These are phyloP conservation scores for Neoboletus subvelutipes DNA, from an alignment of 768 basidiomycete genomes.

Conservation along the genomic window DNA sequence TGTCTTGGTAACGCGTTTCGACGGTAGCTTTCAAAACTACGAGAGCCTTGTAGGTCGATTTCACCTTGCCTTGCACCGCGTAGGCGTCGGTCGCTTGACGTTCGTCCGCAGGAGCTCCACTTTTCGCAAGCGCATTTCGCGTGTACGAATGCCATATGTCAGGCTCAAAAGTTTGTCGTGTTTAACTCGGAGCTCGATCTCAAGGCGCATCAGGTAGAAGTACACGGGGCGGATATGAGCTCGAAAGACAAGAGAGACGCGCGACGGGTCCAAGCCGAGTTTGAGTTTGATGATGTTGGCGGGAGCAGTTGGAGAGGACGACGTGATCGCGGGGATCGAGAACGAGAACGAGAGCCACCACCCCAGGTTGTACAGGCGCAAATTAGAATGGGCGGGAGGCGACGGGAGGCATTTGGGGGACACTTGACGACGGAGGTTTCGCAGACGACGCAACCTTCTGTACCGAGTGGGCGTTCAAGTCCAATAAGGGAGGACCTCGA, in stretches of 20 bases:
- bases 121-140: constrained; percentile 75
- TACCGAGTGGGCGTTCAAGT: constrained; percentile 30
- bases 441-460: constrained; percentile 13
- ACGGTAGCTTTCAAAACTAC: constrained; percentile 72
- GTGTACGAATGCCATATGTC: constrained; percentile 72
- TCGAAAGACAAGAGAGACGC: constrained; percentile 68
- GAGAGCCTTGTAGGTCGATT: constrained; percentile 59
- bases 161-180: constrained; percentile 90
- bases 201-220: constrained; percentile 86
- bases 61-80: neutral
- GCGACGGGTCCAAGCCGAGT: constrained; percentile 59
- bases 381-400: constrained; percentile 38
- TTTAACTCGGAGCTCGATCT: constrained; percentile 87
- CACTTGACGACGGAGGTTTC: constrained; percentile 46
- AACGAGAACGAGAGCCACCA: constrained; percentile 46
- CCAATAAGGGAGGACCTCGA: constrained; percentile 47
- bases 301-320: constrained; percentile 46
- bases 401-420: constrained; percentile 64
- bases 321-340: constrained; percentile 46
- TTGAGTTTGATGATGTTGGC: constrained; percentile 65
- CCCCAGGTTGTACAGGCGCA: constrained; percentile 23
- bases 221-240: constrained; percentile 74
- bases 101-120: constrained; percentile 59
- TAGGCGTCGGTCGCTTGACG: constrained; percentile 1
- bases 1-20: neutral